A percentile compares a stretch with the other conserved stretches of the same genome.
phyloP scores from a whole-genome alignment of 257 asterid species.

The Mitragyna speciosa region DNA sequence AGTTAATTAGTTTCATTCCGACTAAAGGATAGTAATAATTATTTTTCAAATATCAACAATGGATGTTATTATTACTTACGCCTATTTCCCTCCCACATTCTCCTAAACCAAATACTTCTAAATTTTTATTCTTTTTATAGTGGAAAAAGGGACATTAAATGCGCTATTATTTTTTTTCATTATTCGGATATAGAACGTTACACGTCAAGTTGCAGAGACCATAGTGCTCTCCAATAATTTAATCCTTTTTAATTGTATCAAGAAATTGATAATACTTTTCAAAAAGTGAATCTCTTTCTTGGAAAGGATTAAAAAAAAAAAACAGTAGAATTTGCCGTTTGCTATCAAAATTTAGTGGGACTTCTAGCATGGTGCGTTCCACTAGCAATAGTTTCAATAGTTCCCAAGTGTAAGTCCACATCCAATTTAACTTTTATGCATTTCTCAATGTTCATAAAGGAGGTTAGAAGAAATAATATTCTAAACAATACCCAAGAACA shows the following conservation, averaged over 20 bases:
- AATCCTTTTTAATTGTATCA: conserved; percentile 9
- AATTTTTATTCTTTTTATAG: no score
- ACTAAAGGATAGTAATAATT: no score
- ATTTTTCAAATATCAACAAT: no score
- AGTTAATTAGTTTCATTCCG: no score
- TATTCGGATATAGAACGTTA: neutral
- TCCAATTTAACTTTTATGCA: neutral
- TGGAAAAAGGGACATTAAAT: no score
- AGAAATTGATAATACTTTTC: neutral
- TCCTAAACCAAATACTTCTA: no score
- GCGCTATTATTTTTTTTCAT: neutral
- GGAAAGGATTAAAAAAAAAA: neutral
- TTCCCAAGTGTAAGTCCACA: neutral
- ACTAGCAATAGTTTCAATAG: neutral
- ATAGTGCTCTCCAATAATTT: conserved; percentile 5
- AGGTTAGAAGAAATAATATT: conserved; percentile 1
- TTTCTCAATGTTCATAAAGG: neutral
- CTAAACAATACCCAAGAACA: conserved; percentile 4
- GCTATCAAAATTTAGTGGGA: conserved; percentile 5
- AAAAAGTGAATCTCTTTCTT: neutral
- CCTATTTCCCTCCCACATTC: no score
- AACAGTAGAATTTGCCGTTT: neutral
- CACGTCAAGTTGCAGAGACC: neutral
- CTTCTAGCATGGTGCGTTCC: conserved; percentile 3
- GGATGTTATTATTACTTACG: no score